Base-by-base conservation (phyloP, 2,329 filamentous ascomycete genomes). In the Saccharata proteae region DNA sequence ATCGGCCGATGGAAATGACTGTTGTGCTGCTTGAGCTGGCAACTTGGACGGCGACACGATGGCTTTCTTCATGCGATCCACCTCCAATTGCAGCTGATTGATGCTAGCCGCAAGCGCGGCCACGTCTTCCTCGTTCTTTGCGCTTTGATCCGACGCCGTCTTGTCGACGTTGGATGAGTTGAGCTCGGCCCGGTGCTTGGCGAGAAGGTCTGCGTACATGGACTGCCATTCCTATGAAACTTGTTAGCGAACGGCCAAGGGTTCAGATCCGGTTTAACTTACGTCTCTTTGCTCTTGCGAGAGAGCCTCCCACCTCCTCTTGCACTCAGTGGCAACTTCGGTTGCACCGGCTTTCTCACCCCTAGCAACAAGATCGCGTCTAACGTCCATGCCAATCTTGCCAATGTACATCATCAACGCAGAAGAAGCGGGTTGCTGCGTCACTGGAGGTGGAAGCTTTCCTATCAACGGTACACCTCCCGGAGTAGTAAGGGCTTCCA, bases 241-340 rank as follows among this genome's bases (percentile, higher is more conserved):
- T 13, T 15, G 34, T 51, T 29, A 54, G n/a, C n/a, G n/a, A n/a
- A n/a, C n/a, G n/a, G n/a, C n/a, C n/a, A n/a, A n/a, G n/a, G n/a
- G n/a, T n/a, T n/a, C n/a, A n/a, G n/a, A 32, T 13, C 16, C 34
- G 27, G 27, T 31, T 9, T 11, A 11, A 33, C 37, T 13, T 34
- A 37, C 37, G 5, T 34, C 31, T 23, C 53, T 55, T 29, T 55
- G 50, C 34, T 55, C 52, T 24, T 56, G 52, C 16, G 42, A 36
- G 52, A 57, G 55, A 5, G 45, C 47, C 36, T 55, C 49, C 55
- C 55, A 59, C 21, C 52, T 41, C 23, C 50, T 42, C 34, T 50
- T 46, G 39, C 55, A 58, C 35, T 58, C 55, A n/a, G 51, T 47
- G 0, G 55, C 55, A 27, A 59, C 55, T n/a, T 57, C 55, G 15